These are phyloP conservation scores for Claviceps fusiformis DNA, from an alignment of 2,329 filamentous ascomycete species.

Conservation along the genomic window DNA sequence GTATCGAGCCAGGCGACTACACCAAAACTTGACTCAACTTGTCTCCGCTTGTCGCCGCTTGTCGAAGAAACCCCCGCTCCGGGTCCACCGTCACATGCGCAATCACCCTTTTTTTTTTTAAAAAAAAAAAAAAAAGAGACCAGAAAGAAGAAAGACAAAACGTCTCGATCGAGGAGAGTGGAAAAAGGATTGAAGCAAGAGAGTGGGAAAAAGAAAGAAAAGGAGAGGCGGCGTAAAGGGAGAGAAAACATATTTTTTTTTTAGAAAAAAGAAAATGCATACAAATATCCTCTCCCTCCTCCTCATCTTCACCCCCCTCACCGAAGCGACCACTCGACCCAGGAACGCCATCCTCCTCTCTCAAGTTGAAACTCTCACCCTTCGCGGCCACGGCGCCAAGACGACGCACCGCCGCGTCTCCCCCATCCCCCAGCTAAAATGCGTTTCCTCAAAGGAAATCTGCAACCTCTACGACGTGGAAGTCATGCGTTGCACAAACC, in stretches of 20 bases:
- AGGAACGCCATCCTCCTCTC: conserved; percentile 44
- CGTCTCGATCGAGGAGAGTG: too few species aligned
- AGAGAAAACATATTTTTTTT: too few species aligned
- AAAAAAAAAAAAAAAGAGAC: neutral
- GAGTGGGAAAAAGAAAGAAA: too few species aligned
- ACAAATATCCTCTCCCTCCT: conserved; percentile 10
- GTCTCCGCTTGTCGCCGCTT: too few species aligned
- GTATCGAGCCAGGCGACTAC: neutral
- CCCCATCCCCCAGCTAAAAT: conserved; percentile 66
- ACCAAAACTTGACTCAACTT: neutral
- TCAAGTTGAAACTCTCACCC: conserved; percentile 61
- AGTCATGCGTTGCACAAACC: conserved; percentile 79
- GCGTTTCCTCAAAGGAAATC: conserved; percentile 50
- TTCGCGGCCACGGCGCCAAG: conserved; percentile 47
- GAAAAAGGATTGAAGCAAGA: too few species aligned
- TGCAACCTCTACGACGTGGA: conserved; percentile 63
- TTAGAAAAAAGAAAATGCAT: conserved; percentile 14
- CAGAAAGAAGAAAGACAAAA: neutral
- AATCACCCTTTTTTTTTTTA: too few species aligned
- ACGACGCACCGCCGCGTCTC: conserved; percentile 66
- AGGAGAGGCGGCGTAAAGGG: neutral
- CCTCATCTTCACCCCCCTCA: conserved; percentile 14
- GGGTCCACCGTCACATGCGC: too few species aligned
- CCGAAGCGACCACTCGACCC: conserved; percentile 19
- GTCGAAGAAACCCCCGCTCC: too few species aligned